Percentiles rank a stretch among this genome's conserved stretches.
Conservation (phyloP, 2,329 filamentous ascomycete species). For the Ophiostoma sp. region DNA sequence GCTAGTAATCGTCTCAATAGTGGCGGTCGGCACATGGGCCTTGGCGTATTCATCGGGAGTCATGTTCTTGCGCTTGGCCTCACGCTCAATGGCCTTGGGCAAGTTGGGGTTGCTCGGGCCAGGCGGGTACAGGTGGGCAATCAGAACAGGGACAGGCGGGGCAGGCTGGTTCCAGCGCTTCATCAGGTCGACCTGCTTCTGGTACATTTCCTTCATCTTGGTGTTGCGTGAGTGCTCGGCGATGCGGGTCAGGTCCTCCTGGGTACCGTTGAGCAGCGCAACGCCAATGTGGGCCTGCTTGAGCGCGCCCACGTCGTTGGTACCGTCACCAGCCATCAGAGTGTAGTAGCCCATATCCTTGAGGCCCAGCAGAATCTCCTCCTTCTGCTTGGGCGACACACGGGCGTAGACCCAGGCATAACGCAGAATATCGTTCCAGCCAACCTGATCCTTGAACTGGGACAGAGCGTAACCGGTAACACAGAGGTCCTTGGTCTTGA, state of each 20-base stretch:
- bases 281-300: conserved; percentile 98
- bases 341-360: conserved; percentile 98
- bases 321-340: conserved; percentile 97
- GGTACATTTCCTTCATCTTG: conserved; percentile 98
- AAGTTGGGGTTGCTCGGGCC: conserved; percentile 92
- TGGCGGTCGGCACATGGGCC: conserved; percentile 45
- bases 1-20: conserved; percentile 64
- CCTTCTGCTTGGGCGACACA: conserved; percentile 97
- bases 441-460: conserved; percentile 80
- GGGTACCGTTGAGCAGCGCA: conserved; percentile 90
- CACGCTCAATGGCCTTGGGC: conserved; percentile 83
- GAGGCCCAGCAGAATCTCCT: conserved; percentile 93
- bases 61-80: conserved; percentile 76
- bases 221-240: conserved; percentile 90
- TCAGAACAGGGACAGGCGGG: conserved; percentile 87
- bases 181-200: conserved; percentile 93
- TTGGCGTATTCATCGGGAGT: conserved; percentile 59
- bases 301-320: conserved; percentile 94
- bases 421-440: conserved; percentile 74
- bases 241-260: conserved; percentile 86
- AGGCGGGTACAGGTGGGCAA: conserved; percentile 91
- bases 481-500: conserved; percentile 87
- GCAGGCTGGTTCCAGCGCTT: conserved; percentile 88
- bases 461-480: conserved; percentile 91
- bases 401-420: conserved; percentile 97